phyloP scores from a whole-genome alignment of 2,329 filamentous ascomycete species.

The Dothideomycetidae sp. region DNA sequence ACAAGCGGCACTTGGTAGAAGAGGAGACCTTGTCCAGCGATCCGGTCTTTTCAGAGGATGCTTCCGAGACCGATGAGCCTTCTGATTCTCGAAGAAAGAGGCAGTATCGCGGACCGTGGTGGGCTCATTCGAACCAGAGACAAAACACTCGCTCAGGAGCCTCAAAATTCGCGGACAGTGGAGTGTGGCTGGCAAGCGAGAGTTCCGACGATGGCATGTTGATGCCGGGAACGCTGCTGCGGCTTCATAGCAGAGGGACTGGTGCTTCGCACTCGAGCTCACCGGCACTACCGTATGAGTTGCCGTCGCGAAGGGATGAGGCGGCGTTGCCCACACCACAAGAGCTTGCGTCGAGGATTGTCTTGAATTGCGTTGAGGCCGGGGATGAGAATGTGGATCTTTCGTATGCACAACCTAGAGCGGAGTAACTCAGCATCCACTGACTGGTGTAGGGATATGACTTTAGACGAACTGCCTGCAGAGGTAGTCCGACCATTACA shows the following conservation, averaged over 20 bases:
- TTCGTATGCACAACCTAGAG: constrained; percentile 32
- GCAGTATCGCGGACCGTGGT: constrained; percentile 55
- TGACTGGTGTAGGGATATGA: constrained; percentile 19
- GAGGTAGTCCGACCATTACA: constrained; percentile 42
- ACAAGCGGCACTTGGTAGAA: constrained; percentile 21
- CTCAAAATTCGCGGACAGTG: constrained; percentile 39
- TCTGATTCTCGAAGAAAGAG: constrained; percentile 40
- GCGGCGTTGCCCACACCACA: constrained; percentile 10
- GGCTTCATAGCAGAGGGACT: background rate
- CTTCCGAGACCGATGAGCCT: constrained; percentile 45
- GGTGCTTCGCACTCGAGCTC: too few species aligned
- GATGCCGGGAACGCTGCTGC: background rate
- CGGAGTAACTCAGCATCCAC: background rate
- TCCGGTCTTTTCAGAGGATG: constrained; percentile 58
- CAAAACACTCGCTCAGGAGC: background rate
- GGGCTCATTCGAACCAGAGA: constrained; percentile 39
- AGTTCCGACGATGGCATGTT: constrained; percentile 25
- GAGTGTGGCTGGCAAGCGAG: constrained; percentile 54
- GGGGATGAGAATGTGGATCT: constrained; percentile 48
- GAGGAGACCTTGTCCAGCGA: constrained; percentile 45
- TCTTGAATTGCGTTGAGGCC: constrained; percentile 31
- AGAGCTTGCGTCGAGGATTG: constrained; percentile 14
- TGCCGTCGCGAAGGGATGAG: too few species aligned
- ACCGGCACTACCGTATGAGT: too few species aligned
- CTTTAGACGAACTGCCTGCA: constrained; percentile 41